Evolutionary conservation across 345 rosid species (phyloP).

Genomic region (Pelargonium nanum): DNA sequence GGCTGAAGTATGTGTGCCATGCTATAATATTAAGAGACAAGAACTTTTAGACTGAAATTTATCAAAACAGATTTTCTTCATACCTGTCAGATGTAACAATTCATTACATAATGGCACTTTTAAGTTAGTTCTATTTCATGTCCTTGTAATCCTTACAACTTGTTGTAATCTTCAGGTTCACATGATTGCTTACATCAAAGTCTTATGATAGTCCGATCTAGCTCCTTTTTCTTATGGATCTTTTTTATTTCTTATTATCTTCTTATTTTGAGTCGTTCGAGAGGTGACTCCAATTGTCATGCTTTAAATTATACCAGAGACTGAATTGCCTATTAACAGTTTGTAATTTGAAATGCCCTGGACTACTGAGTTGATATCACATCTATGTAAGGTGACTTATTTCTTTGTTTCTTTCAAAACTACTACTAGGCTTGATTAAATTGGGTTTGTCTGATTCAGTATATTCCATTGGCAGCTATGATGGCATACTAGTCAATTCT

Average conservation of each 20-base stretch:
- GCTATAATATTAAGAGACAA: background rate
- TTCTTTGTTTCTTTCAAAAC: background rate
- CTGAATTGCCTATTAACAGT: background rate
- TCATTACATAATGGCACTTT: background rate
- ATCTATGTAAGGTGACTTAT: background rate
- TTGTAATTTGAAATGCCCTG: background rate
- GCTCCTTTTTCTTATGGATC: background rate
- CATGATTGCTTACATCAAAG: background rate
- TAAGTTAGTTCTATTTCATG: background rate
- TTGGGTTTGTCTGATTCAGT: constrained; percentile 11
- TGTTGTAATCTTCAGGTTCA: background rate
- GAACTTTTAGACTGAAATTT: background rate
- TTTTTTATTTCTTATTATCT: background rate
- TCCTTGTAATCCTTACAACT: background rate
- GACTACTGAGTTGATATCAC: background rate
- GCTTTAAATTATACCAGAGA: background rate
- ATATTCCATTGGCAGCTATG: constrained; percentile 50
- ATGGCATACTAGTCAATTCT: constrained; percentile 71
- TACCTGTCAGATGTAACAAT: background rate
- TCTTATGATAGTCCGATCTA: background rate
- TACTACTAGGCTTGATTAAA: background rate
- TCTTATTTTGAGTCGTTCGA: no score
- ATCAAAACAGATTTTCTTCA: background rate
- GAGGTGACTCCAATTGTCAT: no score
- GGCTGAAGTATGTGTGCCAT: constrained; percentile 63